Conservation (phyloP, 2,329 filamentous ascomycete genomes). For the Cladophialophora psammophila region DNA sequence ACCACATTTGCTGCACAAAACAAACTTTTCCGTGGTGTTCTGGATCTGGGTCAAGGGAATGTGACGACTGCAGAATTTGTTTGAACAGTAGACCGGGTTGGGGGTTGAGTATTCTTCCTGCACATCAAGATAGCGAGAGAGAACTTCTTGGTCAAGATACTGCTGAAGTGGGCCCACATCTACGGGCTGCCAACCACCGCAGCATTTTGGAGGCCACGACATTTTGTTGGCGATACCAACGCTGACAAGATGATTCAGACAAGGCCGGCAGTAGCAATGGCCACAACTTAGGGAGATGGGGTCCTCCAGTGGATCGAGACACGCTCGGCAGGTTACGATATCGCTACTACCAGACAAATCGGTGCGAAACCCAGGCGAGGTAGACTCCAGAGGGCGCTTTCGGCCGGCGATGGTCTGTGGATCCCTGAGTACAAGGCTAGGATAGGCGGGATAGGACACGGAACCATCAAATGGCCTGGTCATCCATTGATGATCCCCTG, state of each 20-base stretch:
- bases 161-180: conserved; percentile 17
- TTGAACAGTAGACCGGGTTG: conserved; percentile 27
- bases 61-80: conserved; percentile 18
- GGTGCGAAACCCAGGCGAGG: neutral
- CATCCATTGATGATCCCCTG: neutral
- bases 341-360: neutral
- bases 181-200: conserved; percentile 5
- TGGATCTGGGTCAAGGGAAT: conserved; percentile 7
- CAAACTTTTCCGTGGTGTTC: conserved; percentile 17
- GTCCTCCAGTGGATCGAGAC: conserved; percentile 1
- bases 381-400: too few relatives aligned
- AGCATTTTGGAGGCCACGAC: conserved; percentile 30
- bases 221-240: conserved; percentile 17
- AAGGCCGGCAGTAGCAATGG: conserved; percentile 22
- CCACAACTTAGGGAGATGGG: conserved; percentile 24
- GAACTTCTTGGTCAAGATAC: conserved; percentile 22
- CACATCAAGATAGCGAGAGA: conserved; percentile 14
- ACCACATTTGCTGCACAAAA: conserved; percentile 20
- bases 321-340: conserved; percentile 11
- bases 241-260: conserved; percentile 25
- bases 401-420: too few relatives aligned
- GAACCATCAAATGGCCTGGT: neutral
- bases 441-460: too few relatives aligned
- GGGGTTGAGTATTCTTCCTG: conserved; percentile 21
- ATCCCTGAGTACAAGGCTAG: too few relatives aligned